Percentiles rank a stretch among this genome's conserved stretches.
These are phyloP conservation scores for Aciculoconidium aculeatum DNA, from an alignment of 805 yeast species.

Conservation along the genomic window DNA sequence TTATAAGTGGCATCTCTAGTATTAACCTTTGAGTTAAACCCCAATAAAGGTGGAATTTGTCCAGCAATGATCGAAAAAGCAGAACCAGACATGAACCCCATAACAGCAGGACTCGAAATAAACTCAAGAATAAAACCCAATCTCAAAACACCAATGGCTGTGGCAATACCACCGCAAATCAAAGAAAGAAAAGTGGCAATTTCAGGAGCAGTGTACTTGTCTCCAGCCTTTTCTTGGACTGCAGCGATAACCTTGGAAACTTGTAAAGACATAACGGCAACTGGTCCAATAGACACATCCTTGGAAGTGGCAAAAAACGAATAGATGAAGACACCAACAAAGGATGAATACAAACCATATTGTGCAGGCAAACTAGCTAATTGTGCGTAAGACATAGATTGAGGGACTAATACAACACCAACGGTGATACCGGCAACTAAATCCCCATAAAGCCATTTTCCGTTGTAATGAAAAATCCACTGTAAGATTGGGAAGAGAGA, in stretches of 20 bases:
- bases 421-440: constrained; percentile 90
- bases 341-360: constrained; percentile 87
- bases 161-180: constrained; percentile 79
- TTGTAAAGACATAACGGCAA: constrained; percentile 90
- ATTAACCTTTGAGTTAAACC: constrained; percentile 59
- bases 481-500: constrained; percentile 72
- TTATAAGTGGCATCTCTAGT: constrained; percentile 66
- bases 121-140: constrained; percentile 85
- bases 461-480: constrained; percentile 86
- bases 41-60: constrained; percentile 84
- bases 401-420: constrained; percentile 90
- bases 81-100: constrained; percentile 94
- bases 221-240: constrained; percentile 43
- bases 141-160: constrained; percentile 77
- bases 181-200: constrained; percentile 79
- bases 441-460: constrained; percentile 75
- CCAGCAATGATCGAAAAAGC: constrained; percentile 79
- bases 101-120: constrained; percentile 85
- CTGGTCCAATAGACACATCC: constrained; percentile 95
- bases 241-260: constrained; percentile 69
- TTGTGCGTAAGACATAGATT: constrained; percentile 91
- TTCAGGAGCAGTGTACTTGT: constrained; percentile 51
- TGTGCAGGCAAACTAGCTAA: constrained; percentile 77
- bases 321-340: constrained; percentile 84
- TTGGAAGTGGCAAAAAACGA: constrained; percentile 92